These are phyloP conservation scores for Clonostachys chloroleuca DNA, from an alignment of 2,329 filamentous ascomycete genomes.

Conservation along the genomic window DNA sequence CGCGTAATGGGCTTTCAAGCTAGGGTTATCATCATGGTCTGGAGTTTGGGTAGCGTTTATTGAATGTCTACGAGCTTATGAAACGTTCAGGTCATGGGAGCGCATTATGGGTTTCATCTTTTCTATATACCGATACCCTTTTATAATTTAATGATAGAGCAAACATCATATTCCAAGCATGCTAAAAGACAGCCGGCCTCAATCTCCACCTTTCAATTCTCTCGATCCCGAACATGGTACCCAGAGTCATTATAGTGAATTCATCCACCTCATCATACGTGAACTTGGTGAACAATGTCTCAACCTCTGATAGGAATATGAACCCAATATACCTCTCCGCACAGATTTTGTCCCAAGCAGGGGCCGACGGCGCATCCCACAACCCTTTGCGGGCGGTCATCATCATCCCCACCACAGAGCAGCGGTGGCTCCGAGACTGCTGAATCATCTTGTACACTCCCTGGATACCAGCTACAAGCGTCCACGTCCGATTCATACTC, in stretches of 20 bases:
- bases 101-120: too few species aligned
- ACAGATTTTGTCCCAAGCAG: slow-evolving; percentile 10
- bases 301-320: background rate
- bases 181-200: too few species aligned
- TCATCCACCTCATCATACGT: background rate
- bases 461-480: slow-evolving; percentile 10
- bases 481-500: slow-evolving; percentile 19
- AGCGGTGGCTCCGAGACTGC: background rate
- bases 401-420: slow-evolving; percentile 4
- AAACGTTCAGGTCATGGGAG: too few species aligned
- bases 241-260: background rate
- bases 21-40: too few species aligned
- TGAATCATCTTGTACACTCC: slow-evolving; percentile 10
- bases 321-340: slow-evolving; percentile 9
- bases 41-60: too few species aligned
- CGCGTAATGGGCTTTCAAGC: background rate
- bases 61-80: too few species aligned
- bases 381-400: slow-evolving; percentile 16
- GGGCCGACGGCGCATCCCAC: slow-evolving; percentile 16
- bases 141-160: too few species aligned
- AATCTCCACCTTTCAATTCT: background rate
- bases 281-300: background rate
- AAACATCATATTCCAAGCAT: too few species aligned
- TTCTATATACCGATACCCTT: too few species aligned
- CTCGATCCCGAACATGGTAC: background rate